Base-by-base conservation (phyloP, 2,329 filamentous ascomycete species). In the Incumbomyces lentus region DNA sequence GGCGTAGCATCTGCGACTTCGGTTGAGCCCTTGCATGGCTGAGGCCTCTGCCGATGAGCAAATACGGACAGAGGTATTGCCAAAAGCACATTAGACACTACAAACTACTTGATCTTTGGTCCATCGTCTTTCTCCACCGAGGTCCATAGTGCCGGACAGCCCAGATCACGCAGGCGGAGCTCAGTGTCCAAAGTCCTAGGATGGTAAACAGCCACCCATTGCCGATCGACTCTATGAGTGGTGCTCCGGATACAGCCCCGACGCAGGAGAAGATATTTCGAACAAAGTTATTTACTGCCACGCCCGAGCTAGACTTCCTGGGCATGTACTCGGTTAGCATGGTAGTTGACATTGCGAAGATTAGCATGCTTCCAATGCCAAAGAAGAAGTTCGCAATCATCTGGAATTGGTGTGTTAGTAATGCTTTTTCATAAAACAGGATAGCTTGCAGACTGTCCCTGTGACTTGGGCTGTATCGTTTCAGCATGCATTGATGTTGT, bases 261-360 rank as follows among this genome's bases (percentile, higher is more conserved):
- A 86, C 72, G 51, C 82, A 88, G 41, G 76, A 80, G 56, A 88
- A 81, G 33, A 88, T 85, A 56, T 90, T 92, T 40, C 86, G 71
- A 43, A 86, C 71, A 58, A 90, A 86, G 60, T 90, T 90, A 63
- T 90, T 57, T 39, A 57, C 70, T 0, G 86, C 86, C 2, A 90
- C 83, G 1, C 84, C 85, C 10, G 76, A 76, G 3, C 79, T 84
- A 41, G 81, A 82, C 52, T 75, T 73, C 35, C 77, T 73, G 12
- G 84, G 84, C 72, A 90, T 82, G 59, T 90, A 88, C 59, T 92
- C 86, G 0, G 86, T 90, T 54, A 92, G 69, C 83, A 92, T 88
- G 0, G 86, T 92, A 0, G 84, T 88, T 0, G 78, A 72, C 55
- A 79, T 74, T 40, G 78, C 75, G 64, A 86, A 88, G 26, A 88